Conservation (phyloP, 2,329 filamentous ascomycete genomes). For the Clarireedia hainanense region DNA sequence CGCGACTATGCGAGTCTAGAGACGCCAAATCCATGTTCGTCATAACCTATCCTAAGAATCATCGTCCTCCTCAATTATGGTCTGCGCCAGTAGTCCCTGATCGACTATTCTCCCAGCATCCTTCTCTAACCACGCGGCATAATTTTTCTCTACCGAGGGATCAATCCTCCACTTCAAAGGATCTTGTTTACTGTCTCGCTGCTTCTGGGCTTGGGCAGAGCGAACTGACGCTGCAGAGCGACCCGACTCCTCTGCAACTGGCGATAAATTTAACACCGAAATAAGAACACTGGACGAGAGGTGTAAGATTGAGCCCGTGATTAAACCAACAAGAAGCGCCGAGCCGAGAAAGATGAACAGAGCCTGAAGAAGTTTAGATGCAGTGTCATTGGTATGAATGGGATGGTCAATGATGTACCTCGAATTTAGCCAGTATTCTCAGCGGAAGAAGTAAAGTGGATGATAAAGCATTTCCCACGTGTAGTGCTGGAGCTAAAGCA, state of each 20-base stretch:
- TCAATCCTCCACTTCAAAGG: constrained; percentile 10
- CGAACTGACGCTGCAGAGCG: constrained; percentile 21
- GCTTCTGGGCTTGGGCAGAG: constrained; percentile 20
- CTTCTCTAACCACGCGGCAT: constrained; percentile 25
- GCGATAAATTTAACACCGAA: constrained; percentile 39
- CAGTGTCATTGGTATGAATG: not conserved
- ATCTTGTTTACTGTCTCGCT: constrained; percentile 11
- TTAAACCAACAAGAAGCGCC: constrained; percentile 58
- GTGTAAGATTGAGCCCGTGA: constrained; percentile 53
- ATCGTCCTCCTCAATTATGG: constrained; percentile 67
- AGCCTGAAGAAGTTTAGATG: constrained; percentile 27
- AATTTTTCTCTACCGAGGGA: constrained; percentile 17
- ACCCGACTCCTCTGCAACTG: constrained; percentile 14
- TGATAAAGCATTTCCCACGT: constrained; percentile 19
- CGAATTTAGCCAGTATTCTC: constrained; percentile 24
- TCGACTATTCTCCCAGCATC: constrained; percentile 19
- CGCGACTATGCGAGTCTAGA: constrained; percentile 31
- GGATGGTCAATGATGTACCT: constrained; percentile 15
- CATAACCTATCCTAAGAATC: constrained; percentile 37
- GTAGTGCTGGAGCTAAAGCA: constrained; percentile 21
- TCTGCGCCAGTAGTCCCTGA: constrained; percentile 51
- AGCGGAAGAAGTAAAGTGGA: constrained; percentile 21
- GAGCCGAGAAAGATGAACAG: constrained; percentile 49
- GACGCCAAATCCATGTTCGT: constrained; percentile 34
- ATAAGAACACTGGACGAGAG: constrained; percentile 48